phyloP scores from a whole-genome alignment of 2,329 filamentous ascomycete species.

The Fusarium fracticaudum region DNA sequence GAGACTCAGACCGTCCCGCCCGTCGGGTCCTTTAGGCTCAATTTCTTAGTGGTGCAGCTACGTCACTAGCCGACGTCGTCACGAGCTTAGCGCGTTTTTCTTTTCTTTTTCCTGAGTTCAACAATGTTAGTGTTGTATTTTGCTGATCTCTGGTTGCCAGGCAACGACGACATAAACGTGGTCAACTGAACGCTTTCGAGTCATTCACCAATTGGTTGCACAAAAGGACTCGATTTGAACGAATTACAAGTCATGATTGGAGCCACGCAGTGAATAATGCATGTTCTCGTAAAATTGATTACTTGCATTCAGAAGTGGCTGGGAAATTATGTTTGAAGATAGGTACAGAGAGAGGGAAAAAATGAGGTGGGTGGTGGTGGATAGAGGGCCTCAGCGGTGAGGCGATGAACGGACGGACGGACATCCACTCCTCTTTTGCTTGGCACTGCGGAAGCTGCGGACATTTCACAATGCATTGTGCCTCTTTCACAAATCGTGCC shows the following conservation, averaged over 20 bases:
- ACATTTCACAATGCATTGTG: neutral
- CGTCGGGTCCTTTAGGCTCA: neutral
- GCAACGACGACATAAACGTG: slow-evolving; percentile 23
- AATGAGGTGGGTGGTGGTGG: slow-evolving; percentile 17
- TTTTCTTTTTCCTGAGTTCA: neutral
- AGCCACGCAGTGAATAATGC: slow-evolving; percentile 29
- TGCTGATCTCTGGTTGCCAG: slow-evolving; percentile 33
- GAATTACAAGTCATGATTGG: slow-evolving; percentile 25
- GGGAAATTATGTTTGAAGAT: neutral
- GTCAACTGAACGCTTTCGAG: slow-evolving; percentile 18
- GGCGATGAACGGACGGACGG: slow-evolving; percentile 4
- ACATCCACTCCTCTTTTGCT: slow-evolving; percentile 19
- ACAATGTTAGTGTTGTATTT: neutral
- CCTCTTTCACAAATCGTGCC: neutral
- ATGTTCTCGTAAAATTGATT: neutral
- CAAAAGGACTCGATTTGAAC: neutral
- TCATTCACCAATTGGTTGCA: slow-evolving; percentile 5
- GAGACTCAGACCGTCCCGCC: neutral
- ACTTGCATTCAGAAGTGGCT: slow-evolving; percentile 3
- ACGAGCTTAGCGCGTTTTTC: slow-evolving; percentile 26
- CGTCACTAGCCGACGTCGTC: slow-evolving; percentile 42
- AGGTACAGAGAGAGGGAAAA: neutral
- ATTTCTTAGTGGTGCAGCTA: slow-evolving; percentile 28
- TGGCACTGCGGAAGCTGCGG: slow-evolving; percentile 31
- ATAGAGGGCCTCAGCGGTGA: slow-evolving; percentile 33